Percentiles rank a stretch among this genome's conserved stretches.
phyloP scores from a whole-genome alignment of 2,329 filamentous ascomycete genomes.

The Cladosporium sp. region DNA sequence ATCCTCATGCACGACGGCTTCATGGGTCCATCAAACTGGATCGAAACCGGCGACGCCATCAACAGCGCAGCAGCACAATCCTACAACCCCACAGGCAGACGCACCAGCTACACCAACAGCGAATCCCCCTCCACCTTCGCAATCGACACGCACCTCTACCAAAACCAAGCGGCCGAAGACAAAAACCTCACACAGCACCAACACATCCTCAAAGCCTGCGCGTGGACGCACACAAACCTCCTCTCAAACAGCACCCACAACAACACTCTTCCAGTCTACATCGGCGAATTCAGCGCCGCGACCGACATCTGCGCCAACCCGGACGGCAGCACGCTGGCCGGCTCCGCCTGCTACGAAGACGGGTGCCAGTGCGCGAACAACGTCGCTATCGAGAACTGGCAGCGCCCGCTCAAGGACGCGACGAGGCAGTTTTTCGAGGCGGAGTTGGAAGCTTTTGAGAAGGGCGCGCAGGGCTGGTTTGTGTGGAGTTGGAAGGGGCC shows the following conservation, averaged over 20 bases:
- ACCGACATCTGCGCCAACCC: conserved; percentile 43
- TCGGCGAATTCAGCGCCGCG: conserved; percentile 43
- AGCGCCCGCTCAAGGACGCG: conserved; percentile 34
- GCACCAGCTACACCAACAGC: conserved; percentile 14
- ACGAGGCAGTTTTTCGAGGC: conserved; percentile 41
- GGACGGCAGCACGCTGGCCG: conserved; percentile 35
- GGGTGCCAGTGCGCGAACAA: conserved; percentile 38
- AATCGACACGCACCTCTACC: conserved; percentile 43
- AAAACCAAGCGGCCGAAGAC: conserved; percentile 37
- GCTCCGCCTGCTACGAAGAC: conserved; percentile 28
- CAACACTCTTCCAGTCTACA: conserved; percentile 31
- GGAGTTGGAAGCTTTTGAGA: conserved; percentile 42
- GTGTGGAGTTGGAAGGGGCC: conserved; percentile 42
- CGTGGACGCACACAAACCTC: conserved; percentile 28
- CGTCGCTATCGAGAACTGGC: conserved; percentile 32
- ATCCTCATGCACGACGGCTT: conserved; percentile 41
- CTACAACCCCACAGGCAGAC: no score
- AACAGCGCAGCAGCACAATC: conserved; percentile 14
- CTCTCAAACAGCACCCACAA: conserved; percentile 28
- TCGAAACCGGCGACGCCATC: conserved; percentile 21
- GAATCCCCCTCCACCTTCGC: conserved; percentile 34
- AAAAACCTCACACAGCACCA: conserved; percentile 35
- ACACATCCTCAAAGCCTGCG: conserved; percentile 42
- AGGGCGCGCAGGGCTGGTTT: conserved; percentile 38
- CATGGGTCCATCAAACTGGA: conserved; percentile 30